These are phyloP conservation scores for Pisolithus tinctorius DNA, from an alignment of 768 basidiomycete genomes.

Conservation along the genomic window DNA sequence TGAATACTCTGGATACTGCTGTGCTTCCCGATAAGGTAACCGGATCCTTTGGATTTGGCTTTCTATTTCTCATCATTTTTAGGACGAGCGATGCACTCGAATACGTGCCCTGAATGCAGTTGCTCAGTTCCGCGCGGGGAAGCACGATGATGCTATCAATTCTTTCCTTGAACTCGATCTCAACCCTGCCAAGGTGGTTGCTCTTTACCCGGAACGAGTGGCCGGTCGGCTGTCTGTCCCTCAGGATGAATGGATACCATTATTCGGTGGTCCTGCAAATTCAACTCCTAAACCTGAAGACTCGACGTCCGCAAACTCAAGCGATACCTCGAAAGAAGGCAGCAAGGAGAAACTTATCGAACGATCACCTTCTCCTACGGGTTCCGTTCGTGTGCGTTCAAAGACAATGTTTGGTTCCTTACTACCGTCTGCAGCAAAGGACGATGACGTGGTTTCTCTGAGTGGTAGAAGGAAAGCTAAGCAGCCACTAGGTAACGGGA, in stretches of 20 bases:
- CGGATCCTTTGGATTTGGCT: background rate
- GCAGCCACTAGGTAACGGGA: constrained; percentile 11
- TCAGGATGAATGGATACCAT: constrained; percentile 64
- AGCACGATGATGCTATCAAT: constrained; percentile 77
- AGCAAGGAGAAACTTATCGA: constrained; percentile 24
- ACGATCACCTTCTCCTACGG: constrained; percentile 30
- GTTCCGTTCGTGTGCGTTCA: constrained; percentile 44
- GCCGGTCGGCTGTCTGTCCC: constrained; percentile 72
- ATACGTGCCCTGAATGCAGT: constrained; percentile 76
- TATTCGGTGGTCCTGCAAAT: constrained; percentile 71
- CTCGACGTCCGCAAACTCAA: constrained; percentile 17
- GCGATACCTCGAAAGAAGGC: constrained; percentile 19
- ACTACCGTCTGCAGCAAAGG: constrained; percentile 35
- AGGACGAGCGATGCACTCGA: constrained; percentile 51
- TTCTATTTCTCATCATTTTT: constrained; percentile 3
- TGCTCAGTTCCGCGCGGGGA: constrained; percentile 58
- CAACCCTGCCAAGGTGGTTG: constrained; percentile 90
- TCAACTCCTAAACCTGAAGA: constrained; percentile 20
- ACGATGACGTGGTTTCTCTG: constrained; percentile 59
- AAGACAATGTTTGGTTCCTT: constrained; percentile 52
- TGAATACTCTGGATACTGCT: constrained; percentile 60
- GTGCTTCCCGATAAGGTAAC: constrained; percentile 58
- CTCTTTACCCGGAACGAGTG: constrained; percentile 77
- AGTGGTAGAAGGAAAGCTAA: constrained; percentile 29
- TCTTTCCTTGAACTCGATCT: constrained; percentile 82